These are phyloP conservation scores for Fonsecaea nubica DNA, from an alignment of 2,329 filamentous ascomycete genomes.

Conservation along the genomic window DNA sequence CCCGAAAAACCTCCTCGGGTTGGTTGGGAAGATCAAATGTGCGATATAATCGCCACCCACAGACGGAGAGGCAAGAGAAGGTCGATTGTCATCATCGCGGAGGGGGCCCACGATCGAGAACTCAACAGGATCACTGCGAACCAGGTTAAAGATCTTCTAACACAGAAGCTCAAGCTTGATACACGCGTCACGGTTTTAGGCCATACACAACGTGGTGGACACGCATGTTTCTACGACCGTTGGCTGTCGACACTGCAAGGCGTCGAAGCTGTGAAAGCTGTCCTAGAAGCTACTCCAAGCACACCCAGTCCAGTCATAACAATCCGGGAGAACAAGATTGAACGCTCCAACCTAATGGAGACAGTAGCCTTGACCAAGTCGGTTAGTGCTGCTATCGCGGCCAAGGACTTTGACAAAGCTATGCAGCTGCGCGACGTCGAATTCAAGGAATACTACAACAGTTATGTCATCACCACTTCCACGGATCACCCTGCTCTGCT, in stretches of 20 bases:
- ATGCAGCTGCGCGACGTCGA: conserved; percentile 91
- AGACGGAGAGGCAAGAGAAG: conserved; percentile 89
- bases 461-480: conserved; percentile 88
- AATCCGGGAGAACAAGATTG: conserved; percentile 97
- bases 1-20: conserved; percentile 88
- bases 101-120: conserved; percentile 85
- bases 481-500: conserved; percentile 73
- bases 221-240: conserved; percentile 90
- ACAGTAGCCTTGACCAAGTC: conserved; percentile 86
- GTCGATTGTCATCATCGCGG: conserved; percentile 97
- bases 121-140: conserved; percentile 81
- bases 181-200: conserved; percentile 94
- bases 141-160: conserved; percentile 87
- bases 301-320: conserved; percentile 94
- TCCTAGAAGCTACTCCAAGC: conserved; percentile 85
- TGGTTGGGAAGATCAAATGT: conserved; percentile 92
- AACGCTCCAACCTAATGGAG: conserved; percentile 84
- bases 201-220: conserved; percentile 95
- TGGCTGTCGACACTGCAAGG: conserved; percentile 92
- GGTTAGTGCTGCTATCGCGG: conserved; percentile 80
- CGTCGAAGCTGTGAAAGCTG: conserved; percentile 90
- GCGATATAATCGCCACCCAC: conserved; percentile 76
- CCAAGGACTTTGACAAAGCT: conserved; percentile 83
- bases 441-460: conserved; percentile 89
- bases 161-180: conserved; percentile 79